Base-by-base conservation (phyloP, 345 rosid species). In the Acer campestre region DNA sequence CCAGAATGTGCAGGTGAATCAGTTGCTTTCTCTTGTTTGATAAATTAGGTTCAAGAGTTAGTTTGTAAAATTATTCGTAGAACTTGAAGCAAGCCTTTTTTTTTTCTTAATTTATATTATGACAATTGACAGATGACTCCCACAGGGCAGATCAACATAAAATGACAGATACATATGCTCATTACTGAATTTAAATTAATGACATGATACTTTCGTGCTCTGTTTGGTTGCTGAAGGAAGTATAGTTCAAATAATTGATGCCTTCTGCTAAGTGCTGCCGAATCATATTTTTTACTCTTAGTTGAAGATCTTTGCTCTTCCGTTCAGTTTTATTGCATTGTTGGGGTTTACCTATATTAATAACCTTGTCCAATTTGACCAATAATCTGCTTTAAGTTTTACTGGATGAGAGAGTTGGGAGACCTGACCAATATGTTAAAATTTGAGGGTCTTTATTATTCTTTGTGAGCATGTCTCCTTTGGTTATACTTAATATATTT, bases 1-100 rank as follows among this genome's bases (percentile, higher is more conserved):
- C 74, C 93, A 94, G 72, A 88, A 96, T 77, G 99, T 96, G 80
- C 98, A 96, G 98, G 99, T 92, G 81, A 82, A 71, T 71, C 49
- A 59, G 61, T 73, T 82, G 48, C 61, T 78, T 70, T 77, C 8
- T 73, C n/a, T 61, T 62, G 14, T 75, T 25, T 65, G 23, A 64
- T 61, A 48, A 53, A 40, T 68, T 42, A 7, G 20, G 29, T 12
- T 22, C 59, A 31, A 44, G 71, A n/a, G 71, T 44, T 29, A 4
- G 23, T 14, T 31, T 70, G 40, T 14, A 51, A 17, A 7, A 2
- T 63, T 20, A 23, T 49, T 49, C 27, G 22, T 61, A 16, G 61
- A 70, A 25, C 38, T 16, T 23, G 29, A 25, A 48, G 58, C 10
- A 25, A n/a, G 11, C 4, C 4, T 0, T 12, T 53, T 10, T 0